A percentile compares a stretch with the other conserved stretches of the same genome.
These are phyloP conservation scores for Echium plantagineum DNA, from an alignment of 257 asterid species.

Conservation along the genomic window DNA sequence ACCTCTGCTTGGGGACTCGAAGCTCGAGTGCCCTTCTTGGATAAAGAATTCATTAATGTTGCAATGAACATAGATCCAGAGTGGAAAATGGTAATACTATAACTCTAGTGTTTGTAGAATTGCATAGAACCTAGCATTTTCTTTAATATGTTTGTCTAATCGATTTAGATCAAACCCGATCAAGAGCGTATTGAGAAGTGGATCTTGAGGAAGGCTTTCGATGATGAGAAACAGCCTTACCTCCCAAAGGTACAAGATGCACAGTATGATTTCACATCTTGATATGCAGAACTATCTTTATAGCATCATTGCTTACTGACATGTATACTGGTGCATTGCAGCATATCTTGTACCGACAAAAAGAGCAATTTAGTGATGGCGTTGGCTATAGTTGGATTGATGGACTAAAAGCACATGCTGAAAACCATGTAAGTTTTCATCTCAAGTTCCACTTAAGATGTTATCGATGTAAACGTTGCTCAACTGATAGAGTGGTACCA, in stretches of 20 bases:
- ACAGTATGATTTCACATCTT: not conserved
- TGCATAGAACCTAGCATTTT: too few relatives aligned
- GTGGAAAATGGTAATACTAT: constrained; percentile 58
- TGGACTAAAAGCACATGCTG: constrained; percentile 93
- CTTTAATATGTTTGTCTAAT: not conserved
- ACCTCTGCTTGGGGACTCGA: constrained; percentile 99
- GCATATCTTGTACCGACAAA: constrained; percentile 91
- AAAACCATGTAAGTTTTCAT: constrained; percentile 38
- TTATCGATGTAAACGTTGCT: not conserved
- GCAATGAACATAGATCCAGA: constrained; percentile 95
- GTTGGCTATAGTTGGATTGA: constrained; percentile 99
- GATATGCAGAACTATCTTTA: not conserved
- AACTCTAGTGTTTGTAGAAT: too few relatives aligned
- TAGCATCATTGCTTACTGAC: constrained; percentile 2
- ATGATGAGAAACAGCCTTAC: constrained; percentile 74
- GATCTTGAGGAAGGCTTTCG: constrained; percentile 88
- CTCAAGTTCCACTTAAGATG: not conserved
- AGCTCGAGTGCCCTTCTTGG: constrained; percentile 89
- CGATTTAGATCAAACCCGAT: constrained; percentile 58
- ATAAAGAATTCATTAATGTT: constrained; percentile 73
- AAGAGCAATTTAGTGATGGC: constrained; percentile 96
- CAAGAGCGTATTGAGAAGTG: constrained; percentile 85
- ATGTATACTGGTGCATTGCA: constrained; percentile 24
- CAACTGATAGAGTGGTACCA: not conserved
- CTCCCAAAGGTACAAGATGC: constrained; percentile 73